These are phyloP conservation scores for Leptoxyphium fumago DNA, from an alignment of 2,329 filamentous ascomycete genomes.

Conservation along the genomic window DNA sequence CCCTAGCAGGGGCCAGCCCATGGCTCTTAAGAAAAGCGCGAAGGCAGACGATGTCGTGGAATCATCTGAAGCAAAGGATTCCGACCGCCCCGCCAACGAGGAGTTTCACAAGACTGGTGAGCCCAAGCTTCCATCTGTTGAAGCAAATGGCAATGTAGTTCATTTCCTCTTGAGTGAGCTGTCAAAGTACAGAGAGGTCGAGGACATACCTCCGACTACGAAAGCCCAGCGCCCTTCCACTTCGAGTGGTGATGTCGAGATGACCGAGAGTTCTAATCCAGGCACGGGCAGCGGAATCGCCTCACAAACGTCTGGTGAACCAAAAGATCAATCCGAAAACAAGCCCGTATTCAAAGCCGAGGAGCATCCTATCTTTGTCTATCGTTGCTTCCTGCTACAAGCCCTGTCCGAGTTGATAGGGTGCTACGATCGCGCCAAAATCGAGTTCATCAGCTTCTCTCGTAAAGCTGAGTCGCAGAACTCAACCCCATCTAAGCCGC, in stretches of 20 bases:
- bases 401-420: constrained; percentile 80
- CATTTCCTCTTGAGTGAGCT: constrained; percentile 90
- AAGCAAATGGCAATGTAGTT: constrained; percentile 87
- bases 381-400: constrained; percentile 86
- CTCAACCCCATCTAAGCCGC: constrained; percentile 82
- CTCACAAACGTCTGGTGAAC: constrained; percentile 19
- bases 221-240: neutral
- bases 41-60: constrained; percentile 1
- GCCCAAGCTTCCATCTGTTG: constrained; percentile 67
- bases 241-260: constrained; percentile 34
- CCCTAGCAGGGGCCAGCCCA: constrained; percentile 35
- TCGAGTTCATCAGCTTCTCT: constrained; percentile 99
- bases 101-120: constrained; percentile 55
- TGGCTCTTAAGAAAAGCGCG: constrained; percentile 34
- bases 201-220: constrained; percentile 51
- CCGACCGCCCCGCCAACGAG: constrained; percentile 22
- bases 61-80: constrained; percentile 15
- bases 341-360: constrained; percentile 78
- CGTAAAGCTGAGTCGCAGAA: constrained; percentile 72
- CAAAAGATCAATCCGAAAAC: constrained; percentile 40
- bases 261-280: constrained; percentile 24
- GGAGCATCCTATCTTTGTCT: constrained; percentile 90
- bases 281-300: constrained; percentile 5
- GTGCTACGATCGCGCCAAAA: constrained; percentile 86
- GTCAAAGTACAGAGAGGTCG: constrained; percentile 80